A percentile compares a stretch with the other conserved stretches of the same genome.
Evolutionary conservation across 257 asterid species (phyloP).

Genomic region (Solanum tacnaense): DNA sequence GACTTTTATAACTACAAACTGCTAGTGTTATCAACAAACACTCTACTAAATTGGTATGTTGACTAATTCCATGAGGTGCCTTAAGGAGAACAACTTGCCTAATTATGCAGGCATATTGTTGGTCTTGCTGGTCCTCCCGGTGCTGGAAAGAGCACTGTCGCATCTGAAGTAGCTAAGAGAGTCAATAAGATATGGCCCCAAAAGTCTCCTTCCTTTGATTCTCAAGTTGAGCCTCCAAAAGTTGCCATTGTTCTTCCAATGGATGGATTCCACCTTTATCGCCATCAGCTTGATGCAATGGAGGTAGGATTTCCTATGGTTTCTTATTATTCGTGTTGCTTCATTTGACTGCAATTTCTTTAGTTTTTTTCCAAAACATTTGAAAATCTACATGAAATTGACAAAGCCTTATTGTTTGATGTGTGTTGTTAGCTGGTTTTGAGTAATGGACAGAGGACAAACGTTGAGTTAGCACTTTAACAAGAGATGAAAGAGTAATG

Average conservation of each 20-base stretch:
- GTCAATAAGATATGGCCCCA: constrained; percentile 79
- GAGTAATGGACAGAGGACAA: background rate
- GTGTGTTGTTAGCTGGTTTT: background rate
- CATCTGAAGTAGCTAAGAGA: constrained; percentile 57
- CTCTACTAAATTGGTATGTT: background rate
- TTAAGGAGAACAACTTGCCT: constrained; percentile 1
- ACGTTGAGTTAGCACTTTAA: too few species aligned
- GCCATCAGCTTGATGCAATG: constrained; percentile 81
- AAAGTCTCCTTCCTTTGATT: constrained; percentile 45
- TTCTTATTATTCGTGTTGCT: background rate
- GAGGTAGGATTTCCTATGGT: constrained; percentile 35
- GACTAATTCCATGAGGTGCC: background rate
- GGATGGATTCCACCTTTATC: constrained; percentile 98
- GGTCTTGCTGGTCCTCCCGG: constrained; percentile 99
- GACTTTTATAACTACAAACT: background rate
- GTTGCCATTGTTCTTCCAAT: constrained; percentile 80
- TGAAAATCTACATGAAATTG: background rate
- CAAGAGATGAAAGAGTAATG: too few species aligned
- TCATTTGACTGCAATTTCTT: background rate
- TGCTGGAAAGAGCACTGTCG: constrained; percentile 86
- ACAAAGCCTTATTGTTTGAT: background rate
- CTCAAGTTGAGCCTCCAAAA: constrained; percentile 65
- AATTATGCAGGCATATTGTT: constrained; percentile 57
- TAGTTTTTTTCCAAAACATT: background rate
- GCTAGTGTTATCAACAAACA: background rate